Base-by-base conservation (phyloP, 768 basidiomycete genomes). In the Collybia mongolica region DNA sequence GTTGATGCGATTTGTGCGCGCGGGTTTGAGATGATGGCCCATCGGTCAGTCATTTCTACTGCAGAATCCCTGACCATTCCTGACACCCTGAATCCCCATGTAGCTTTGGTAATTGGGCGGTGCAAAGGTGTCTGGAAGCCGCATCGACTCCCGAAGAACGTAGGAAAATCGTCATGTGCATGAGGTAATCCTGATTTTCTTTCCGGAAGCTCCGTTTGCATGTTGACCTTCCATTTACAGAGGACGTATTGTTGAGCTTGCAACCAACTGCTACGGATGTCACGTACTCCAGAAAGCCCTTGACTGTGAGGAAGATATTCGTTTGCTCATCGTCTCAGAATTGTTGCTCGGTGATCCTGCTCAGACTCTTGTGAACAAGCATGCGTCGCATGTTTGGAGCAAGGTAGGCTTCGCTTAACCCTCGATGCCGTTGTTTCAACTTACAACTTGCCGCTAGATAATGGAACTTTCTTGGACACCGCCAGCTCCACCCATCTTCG, bases 31-130 rank as follows among this genome's bases (percentile, higher is more conserved):
- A 93, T 93, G 91, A 93, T 93, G 91, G 90, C 89, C 50, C 86
- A 91, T 64, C 76, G 89, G 87, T 87, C 61, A 32, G 68, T 56
- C 12, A n/a, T 12, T 8, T 41, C 35, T 22, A 40, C 40, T 37
- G 15, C 32, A 6, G 6, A 8, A 15, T 42, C 32, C 6, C 15
- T 17, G 17, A 54, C 45, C 29, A 5, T 23, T 22, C 22, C 40
- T 53, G 44, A 54, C 39, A 15, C 51, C 43, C 35, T 29, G 42
- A 45, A 41, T 43, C 24, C 22, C 42, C 52, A 28, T 19, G 48
- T 49, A 90, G 90, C n/a, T 93, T 93, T 55, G 91, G 91, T 2
- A 93, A 93, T 60, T 93, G 90, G 90, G 90, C 90, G 0, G 90
- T 93, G 32, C 91, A 93, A 65, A 75, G 91, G 49, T 93, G 91